Evolutionary conservation across 805 yeast species (phyloP).

Genomic region (Teunomyces cretensis): DNA sequence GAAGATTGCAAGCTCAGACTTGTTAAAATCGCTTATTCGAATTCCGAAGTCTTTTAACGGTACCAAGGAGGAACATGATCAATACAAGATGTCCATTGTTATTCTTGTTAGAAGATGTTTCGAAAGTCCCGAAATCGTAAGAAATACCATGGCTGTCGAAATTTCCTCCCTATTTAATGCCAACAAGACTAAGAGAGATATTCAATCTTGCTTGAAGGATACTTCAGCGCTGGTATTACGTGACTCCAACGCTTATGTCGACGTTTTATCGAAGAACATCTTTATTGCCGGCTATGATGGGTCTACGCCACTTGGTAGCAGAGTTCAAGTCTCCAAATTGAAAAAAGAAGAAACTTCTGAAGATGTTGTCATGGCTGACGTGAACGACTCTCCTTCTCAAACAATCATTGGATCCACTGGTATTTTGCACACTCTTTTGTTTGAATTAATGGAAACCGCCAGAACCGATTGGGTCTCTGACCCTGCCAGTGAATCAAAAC

Average conservation of each 20-base stretch:
- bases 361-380: conserved; percentile 33
- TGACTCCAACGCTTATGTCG: conserved; percentile 49
- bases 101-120: conserved; percentile 66
- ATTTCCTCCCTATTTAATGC: conserved; percentile 43
- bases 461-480: conserved; percentile 38
- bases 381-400: conserved; percentile 13
- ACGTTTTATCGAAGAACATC: conserved; percentile 40
- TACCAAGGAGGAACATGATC: conserved; percentile 5
- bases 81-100: conserved; percentile 33
- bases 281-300: conserved; percentile 44
- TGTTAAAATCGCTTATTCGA: conserved; percentile 48
- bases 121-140: conserved; percentile 56
- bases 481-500: conserved; percentile 16
- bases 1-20: conserved; percentile 45
- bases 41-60: conserved; percentile 35
- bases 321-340: not conserved
- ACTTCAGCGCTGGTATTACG: conserved; percentile 48
- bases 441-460: conserved; percentile 57
- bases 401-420: conserved; percentile 42
- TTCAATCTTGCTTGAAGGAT: conserved; percentile 49
- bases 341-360: conserved; percentile 12
- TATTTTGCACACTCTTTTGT: conserved; percentile 59
- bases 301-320: not conserved
- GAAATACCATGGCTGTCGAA: conserved; percentile 50
- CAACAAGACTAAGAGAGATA: conserved; percentile 9